phyloP scores from a whole-genome alignment of 148 eudicot species.

The Selenicereus undatus region DNA sequence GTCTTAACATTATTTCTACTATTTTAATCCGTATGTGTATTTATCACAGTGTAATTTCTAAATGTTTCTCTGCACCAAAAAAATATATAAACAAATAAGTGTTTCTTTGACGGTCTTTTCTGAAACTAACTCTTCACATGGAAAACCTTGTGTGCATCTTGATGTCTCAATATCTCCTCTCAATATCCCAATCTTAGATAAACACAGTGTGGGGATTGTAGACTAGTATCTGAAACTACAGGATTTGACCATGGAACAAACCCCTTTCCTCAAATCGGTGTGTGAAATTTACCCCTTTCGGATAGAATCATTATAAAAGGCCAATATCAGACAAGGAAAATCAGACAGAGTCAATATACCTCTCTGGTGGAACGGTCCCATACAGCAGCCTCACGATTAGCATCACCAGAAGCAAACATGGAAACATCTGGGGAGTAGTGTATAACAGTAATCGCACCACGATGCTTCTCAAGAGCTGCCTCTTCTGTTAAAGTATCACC shows the following conservation, averaged over 20 bases:
- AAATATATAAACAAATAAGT: not conserved
- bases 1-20: too few relatives aligned
- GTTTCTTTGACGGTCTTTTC: not conserved
- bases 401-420: conserved; percentile 93
- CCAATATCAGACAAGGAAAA: not conserved
- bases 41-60: not conserved
- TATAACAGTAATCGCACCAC: conserved; percentile 82
- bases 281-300: not conserved
- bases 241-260: not conserved
- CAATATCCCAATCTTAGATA: not conserved
- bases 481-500: conserved; percentile 81
- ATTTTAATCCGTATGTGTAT: too few relatives aligned
- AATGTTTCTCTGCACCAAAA: not conserved
- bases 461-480: conserved; percentile 81
- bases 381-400: conserved; percentile 87
- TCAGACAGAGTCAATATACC: conserved; percentile 37
- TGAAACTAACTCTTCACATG: not conserved
- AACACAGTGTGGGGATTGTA: not conserved
- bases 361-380: conserved; percentile 82
- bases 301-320: not conserved
- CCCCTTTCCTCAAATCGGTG: not conserved
- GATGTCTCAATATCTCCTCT: not conserved
- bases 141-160: not conserved
- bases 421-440: conserved; percentile 85
- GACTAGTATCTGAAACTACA: not conserved